Evolutionary conservation across 345 rosid genomes (phyloP).

Genomic region (Psidium friedrichsthalianum): DNA sequence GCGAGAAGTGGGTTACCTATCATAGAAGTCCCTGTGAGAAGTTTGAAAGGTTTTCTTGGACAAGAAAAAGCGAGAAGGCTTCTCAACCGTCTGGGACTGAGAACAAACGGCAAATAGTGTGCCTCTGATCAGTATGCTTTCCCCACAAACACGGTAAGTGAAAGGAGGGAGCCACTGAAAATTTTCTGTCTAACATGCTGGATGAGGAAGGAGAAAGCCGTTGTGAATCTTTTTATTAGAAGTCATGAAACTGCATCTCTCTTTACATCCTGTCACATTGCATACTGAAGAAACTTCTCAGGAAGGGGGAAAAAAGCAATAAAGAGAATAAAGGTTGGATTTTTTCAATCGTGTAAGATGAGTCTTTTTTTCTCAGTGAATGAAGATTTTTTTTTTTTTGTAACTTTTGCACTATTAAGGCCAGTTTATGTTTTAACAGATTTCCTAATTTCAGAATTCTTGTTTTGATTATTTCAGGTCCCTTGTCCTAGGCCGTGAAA

Average conservation of each 20-base stretch:
- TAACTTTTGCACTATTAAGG: not conserved
- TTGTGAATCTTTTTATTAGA: not conserved
- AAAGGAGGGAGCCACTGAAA: not conserved
- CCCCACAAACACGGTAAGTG: slow-evolving; percentile 69
- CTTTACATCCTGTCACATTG: not conserved
- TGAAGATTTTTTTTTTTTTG: not conserved
- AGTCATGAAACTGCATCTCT: not conserved
- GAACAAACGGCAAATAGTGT: slow-evolving; percentile 92
- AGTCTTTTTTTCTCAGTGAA: not conserved
- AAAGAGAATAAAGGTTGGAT: not conserved
- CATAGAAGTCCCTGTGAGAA: slow-evolving; percentile 70
- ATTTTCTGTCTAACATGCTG: not conserved
- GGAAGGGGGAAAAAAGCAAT: not conserved
- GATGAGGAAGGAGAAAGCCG: not conserved
- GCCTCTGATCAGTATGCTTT: slow-evolving; percentile 53
- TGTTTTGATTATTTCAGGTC: slow-evolving; percentile 32
- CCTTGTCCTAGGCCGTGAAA: slow-evolving; percentile 86
- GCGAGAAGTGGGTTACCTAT: slow-evolving; percentile 99
- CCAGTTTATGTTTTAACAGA: not conserved
- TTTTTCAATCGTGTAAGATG: not conserved
- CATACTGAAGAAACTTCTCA: not conserved
- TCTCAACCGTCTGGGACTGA: slow-evolving; percentile 80
- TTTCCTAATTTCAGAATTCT: not conserved
- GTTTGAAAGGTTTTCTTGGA: slow-evolving; percentile 73
- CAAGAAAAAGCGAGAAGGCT: slow-evolving; percentile 81